A percentile compares a stretch with the other conserved stretches of the same genome.
Conservation (phyloP, 306 rosid genomes). For the Castanopsis chinensis region DNA sequence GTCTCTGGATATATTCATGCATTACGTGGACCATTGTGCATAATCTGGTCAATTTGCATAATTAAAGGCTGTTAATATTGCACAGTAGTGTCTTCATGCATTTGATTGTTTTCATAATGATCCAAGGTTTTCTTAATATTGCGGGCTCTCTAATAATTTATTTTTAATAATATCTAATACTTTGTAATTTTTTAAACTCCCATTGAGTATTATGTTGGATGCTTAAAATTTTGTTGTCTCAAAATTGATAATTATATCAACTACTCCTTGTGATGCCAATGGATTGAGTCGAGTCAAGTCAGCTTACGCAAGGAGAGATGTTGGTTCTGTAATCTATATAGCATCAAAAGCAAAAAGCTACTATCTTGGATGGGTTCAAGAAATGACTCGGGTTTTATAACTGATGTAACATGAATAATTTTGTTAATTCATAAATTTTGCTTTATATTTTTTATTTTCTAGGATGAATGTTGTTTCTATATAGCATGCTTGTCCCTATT, state of each 20-base stretch:
- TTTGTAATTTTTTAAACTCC: too few species aligned
- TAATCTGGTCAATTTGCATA: not conserved
- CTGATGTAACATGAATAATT: too few species aligned
- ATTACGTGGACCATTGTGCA: constrained; percentile 9
- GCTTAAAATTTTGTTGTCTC: too few species aligned
- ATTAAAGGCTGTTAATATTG: constrained; percentile 25
- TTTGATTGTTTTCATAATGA: not conserved
- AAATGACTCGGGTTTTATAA: not conserved
- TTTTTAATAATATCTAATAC: not conserved
- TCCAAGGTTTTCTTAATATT: not conserved
- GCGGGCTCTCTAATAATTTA: not conserved
- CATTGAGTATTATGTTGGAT: too few species aligned
- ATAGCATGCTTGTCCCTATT: too few species aligned
- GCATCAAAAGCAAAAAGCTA: not conserved
- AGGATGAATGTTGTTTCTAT: too few species aligned
- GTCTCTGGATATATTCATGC: not conserved
- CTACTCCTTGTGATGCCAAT: too few species aligned
- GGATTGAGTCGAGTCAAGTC: too few species aligned
- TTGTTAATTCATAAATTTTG: too few species aligned
- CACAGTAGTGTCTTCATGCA: constrained; percentile 11
- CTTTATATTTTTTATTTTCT: too few species aligned
- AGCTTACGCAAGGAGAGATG: not conserved
- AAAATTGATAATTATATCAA: too few species aligned
- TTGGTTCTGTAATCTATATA: not conserved
- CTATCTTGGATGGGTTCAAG: not conserved